Conservation (phyloP, 148 eudicot genomes). For the Dysphania ambrosioides region DNA sequence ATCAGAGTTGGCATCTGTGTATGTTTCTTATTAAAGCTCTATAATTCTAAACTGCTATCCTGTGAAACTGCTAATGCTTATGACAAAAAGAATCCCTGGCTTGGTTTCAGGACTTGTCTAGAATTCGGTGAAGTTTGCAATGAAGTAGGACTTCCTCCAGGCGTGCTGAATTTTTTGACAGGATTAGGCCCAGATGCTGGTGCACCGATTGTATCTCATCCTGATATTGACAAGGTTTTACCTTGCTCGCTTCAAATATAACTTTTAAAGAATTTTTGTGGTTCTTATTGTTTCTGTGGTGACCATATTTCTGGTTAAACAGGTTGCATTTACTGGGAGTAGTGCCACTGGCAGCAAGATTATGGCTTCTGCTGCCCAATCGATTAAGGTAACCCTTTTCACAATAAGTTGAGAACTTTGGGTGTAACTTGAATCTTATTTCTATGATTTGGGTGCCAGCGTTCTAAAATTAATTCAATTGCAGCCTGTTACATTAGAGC, state of each 20-base stretch:
- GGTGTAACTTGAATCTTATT: neutral
- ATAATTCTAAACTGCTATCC: neutral
- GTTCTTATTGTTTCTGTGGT: neutral
- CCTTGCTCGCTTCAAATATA: slow-evolving; percentile 3
- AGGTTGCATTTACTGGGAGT: slow-evolving; percentile 98
- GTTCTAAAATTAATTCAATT: slow-evolving; percentile 11
- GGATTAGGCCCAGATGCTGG: slow-evolving; percentile 96
- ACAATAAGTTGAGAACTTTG: neutral
- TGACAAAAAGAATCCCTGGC: neutral
- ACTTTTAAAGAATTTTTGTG: neutral
- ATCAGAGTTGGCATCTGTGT: slow-evolving; percentile 89
- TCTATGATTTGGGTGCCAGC: slow-evolving; percentile 4
- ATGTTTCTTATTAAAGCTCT: slow-evolving; percentile 27
- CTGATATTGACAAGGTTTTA: slow-evolving; percentile 89
- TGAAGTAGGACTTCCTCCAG: slow-evolving; percentile 90
- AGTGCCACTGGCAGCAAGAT: slow-evolving; percentile 87
- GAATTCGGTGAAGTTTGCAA: slow-evolving; percentile 81
- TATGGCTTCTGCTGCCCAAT: slow-evolving; percentile 88
- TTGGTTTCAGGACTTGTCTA: slow-evolving; percentile 69
- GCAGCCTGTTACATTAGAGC: slow-evolving; percentile 96
- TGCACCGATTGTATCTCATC: slow-evolving; percentile 89
- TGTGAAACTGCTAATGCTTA: neutral
- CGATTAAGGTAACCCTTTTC: slow-evolving; percentile 58
- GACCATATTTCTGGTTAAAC: slow-evolving; percentile 23
- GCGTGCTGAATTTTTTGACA: slow-evolving; percentile 79